Conservation (phyloP, 768 basidiomycete genomes). For the Mycena galopus region DNA sequence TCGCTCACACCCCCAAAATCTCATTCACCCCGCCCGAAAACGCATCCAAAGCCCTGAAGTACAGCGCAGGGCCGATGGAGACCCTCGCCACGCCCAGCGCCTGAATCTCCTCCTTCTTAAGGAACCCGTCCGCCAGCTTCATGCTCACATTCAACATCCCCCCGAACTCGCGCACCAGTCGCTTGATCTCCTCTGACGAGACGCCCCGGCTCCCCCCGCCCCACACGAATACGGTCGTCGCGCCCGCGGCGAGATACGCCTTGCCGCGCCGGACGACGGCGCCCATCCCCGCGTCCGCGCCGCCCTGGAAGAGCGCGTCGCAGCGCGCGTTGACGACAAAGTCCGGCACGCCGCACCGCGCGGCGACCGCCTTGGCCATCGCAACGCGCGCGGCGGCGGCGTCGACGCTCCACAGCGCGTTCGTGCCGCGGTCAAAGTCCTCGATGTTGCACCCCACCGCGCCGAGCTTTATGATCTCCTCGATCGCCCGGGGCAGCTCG, state of each 20-base stretch:
- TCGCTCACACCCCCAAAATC: not conserved
- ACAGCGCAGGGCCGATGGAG: slow-evolving; percentile 22
- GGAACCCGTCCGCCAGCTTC: not conserved
- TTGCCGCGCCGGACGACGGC: slow-evolving; percentile 24
- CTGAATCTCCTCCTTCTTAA: slow-evolving; percentile 12
- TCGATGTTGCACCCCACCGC: slow-evolving; percentile 27
- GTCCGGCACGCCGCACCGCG: slow-evolving; percentile 15
- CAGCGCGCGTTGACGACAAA: slow-evolving; percentile 20
- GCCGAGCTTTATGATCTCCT: slow-evolving; percentile 28
- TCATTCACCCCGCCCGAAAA: slow-evolving; percentile 7
- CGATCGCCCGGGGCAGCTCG: slow-evolving; percentile 4
- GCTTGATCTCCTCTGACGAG: slow-evolving; percentile 11
- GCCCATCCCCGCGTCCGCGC: slow-evolving; percentile 15
- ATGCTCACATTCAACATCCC: slow-evolving; percentile 27
- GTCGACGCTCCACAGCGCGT: slow-evolving; percentile 7
- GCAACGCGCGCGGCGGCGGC: slow-evolving; percentile 7
- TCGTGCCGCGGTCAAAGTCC: slow-evolving; percentile 9
- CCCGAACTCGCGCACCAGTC: slow-evolving; percentile 24
- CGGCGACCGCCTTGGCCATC: slow-evolving; percentile 1
- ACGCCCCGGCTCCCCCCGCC: slow-evolving; percentile 14
- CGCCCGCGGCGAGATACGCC: slow-evolving; percentile 31
- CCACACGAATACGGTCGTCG: slow-evolving; percentile 36
- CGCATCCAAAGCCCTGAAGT: slow-evolving; percentile 8
- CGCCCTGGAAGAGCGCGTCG: slow-evolving; percentile 19
- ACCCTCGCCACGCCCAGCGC: slow-evolving; percentile 23